Evolutionary conservation across 73 alveolate species (phyloP).

Genomic region (Paramecium pentaurelia): DNA sequence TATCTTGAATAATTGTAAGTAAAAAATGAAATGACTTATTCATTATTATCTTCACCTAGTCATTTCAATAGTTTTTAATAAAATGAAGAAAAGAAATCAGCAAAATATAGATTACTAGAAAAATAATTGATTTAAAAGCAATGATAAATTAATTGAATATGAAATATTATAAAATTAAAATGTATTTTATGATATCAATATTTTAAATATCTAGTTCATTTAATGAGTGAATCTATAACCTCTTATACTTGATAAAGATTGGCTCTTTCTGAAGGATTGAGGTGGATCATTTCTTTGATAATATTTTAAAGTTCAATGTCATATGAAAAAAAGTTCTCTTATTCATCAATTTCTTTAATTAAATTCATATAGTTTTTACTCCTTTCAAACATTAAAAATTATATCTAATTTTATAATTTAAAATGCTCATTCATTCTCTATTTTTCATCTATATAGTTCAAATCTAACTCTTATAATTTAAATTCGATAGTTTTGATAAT

Average conservation of each 20-base stretch:
- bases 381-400: too few relatives aligned
- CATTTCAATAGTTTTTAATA: not conserved
- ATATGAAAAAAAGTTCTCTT: not conserved
- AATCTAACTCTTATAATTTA: too few relatives aligned
- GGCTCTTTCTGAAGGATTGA: not conserved
- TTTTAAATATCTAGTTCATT: not conserved
- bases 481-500: too few relatives aligned
- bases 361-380: not conserved
- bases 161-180: too few relatives aligned
- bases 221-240: not conserved
- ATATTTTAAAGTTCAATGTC: not conserved
- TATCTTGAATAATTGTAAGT: not conserved
- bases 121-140: not conserved
- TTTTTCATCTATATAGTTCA: too few relatives aligned
- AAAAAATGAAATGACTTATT: conserved; percentile 24
- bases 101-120: not conserved
- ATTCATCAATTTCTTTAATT: not conserved
- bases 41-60: not conserved
- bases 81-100: not conserved
- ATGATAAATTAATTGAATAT: not conserved
- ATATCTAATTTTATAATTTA: too few relatives aligned
- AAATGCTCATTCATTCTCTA: too few relatives aligned
- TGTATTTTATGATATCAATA: too few relatives aligned
- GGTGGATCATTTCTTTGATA: not conserved
- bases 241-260: not conserved